phyloP scores from a whole-genome alignment of 768 basidiomycete genomes.

The Podaxis sp. region DNA sequence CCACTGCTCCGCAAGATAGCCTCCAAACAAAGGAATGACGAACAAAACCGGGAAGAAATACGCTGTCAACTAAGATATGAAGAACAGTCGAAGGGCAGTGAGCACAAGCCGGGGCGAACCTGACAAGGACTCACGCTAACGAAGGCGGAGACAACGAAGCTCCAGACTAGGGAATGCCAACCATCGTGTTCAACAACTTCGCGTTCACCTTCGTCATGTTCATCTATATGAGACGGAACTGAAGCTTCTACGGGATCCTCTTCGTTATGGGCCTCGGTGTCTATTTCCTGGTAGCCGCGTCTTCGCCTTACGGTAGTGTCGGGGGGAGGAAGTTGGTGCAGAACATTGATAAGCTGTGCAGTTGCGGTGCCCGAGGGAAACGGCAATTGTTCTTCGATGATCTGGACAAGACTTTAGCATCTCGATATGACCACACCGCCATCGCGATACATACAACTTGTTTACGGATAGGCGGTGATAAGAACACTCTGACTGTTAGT shows the following conservation, averaged over 20 bases:
- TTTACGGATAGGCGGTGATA: conserved; percentile 91
- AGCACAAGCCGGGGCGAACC: neutral
- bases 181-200: conserved; percentile 63
- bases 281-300: conserved; percentile 52
- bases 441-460: conserved; percentile 70
- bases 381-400: conserved; percentile 89
- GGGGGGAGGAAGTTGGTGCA: conserved; percentile 76
- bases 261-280: conserved; percentile 32
- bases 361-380: conserved; percentile 98
- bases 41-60: conserved; percentile 91
- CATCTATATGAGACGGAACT: conserved; percentile 21
- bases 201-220: conserved; percentile 34
- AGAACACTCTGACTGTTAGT: conserved; percentile 66
- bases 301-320: conserved; percentile 55
- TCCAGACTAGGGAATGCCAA: conserved; percentile 76
- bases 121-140: conserved; percentile 61
- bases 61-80: conserved; percentile 60
- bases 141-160: conserved; percentile 71
- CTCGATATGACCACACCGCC: neutral
- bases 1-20: conserved; percentile 83
- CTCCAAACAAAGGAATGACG: conserved; percentile 83
- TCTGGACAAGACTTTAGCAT: conserved; percentile 41
- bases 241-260: conserved; percentile 11
- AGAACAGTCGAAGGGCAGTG: neutral
- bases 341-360: conserved; percentile 89